phyloP scores from a whole-genome alignment of 768 basidiomycete species.

The Cystofilobasidium bisporidii region DNA sequence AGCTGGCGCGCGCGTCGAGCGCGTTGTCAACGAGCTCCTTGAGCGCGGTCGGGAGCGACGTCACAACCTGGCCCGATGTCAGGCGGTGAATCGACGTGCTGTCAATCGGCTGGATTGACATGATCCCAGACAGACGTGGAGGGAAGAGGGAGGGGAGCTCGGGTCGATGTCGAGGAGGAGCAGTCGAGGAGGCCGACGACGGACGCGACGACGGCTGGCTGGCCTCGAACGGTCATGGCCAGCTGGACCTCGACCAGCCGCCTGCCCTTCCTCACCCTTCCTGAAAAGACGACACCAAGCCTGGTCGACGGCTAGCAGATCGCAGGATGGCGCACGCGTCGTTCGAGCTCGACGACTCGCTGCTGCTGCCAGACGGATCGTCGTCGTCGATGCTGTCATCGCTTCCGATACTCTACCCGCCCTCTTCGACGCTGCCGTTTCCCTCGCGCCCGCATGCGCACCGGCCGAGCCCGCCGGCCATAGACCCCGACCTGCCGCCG shows the following conservation, averaged over 20 bases:
- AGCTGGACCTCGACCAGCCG: neutral
- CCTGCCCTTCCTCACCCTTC: neutral
- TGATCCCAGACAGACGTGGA: neutral
- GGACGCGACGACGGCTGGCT: no score
- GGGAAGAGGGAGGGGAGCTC: neutral
- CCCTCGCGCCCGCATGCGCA: neutral
- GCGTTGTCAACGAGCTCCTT: constrained; percentile 97
- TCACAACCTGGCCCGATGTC: constrained; percentile 87
- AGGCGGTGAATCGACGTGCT: constrained; percentile 69
- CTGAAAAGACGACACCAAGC: no score
- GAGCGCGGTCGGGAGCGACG: constrained; percentile 84
- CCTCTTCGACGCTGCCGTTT: neutral
- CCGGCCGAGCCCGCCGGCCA: neutral
- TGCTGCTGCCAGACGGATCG: neutral
- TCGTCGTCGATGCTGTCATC: neutral
- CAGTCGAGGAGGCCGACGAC: neutral
- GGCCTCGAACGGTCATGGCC: neutral
- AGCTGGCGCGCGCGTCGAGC: constrained; percentile 80
- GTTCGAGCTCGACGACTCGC: neutral
- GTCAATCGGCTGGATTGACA: constrained; percentile 51
- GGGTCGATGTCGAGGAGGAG: neutral
- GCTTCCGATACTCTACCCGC: neutral
- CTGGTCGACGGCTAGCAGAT: no score
- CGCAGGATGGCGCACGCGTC: neutral
- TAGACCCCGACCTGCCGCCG: constrained; percentile 3